Conservation (phyloP, 192 early-diverging fungal species). For the Entomortierella lignicola region DNA sequence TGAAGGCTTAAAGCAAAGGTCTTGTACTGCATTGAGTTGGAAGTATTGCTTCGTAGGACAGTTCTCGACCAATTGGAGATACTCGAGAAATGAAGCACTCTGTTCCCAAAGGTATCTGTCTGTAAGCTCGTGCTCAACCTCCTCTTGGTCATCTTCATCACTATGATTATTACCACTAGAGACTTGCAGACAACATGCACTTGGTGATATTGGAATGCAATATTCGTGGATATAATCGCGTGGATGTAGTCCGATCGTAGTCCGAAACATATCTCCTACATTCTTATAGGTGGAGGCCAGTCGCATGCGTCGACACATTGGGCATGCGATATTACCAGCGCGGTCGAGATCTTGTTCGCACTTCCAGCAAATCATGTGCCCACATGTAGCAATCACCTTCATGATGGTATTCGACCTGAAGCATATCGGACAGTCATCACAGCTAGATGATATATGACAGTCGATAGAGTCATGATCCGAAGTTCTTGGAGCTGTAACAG, state of each 20-base stretch:
- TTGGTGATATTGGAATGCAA: background rate
- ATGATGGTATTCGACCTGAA: constrained; percentile 12
- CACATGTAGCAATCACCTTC: constrained; percentile 19
- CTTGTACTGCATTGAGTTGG: constrained; percentile 37
- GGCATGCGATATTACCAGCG: constrained; percentile 37
- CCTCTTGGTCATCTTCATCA: constrained; percentile 5
- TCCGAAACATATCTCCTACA: constrained; percentile 13
- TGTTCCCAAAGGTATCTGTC: constrained; percentile 44
- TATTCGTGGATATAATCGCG: constrained; percentile 26
- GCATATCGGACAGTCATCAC: constrained; percentile 31
- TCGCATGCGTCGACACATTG: constrained; percentile 35
- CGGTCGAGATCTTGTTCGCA: constrained; percentile 29
- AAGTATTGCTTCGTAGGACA: constrained; percentile 32
- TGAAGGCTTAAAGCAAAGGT: constrained; percentile 23
- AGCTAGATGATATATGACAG: background rate
- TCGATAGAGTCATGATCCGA: background rate
- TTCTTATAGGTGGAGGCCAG: constrained; percentile 8
- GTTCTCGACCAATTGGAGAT: background rate
- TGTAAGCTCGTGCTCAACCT: constrained; percentile 23
- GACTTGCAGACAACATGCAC: background rate
- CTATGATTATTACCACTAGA: background rate
- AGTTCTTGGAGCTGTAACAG: background rate
- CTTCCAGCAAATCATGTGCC: constrained; percentile 37
- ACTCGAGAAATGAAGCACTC: constrained; percentile 28
- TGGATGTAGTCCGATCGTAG: constrained; percentile 30